Percentiles rank a stretch among this genome's conserved stretches.
Evolutionary conservation across 2,329 filamentous ascomycete species (phyloP).

Genomic region (Fusarium sp.): DNA sequence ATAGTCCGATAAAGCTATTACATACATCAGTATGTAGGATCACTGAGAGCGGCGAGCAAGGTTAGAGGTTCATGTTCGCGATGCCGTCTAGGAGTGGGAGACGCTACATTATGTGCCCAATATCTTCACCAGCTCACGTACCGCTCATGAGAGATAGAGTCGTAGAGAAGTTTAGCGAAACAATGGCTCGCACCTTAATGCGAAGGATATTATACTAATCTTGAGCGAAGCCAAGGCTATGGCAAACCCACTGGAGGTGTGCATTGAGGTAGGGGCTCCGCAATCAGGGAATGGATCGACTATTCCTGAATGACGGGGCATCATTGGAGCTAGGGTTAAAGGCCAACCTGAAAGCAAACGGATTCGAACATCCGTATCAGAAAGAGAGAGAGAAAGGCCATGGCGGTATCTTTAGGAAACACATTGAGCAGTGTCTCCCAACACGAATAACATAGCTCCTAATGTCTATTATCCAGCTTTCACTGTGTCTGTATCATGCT

Average conservation of each 20-base stretch:
- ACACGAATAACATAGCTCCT: not conserved
- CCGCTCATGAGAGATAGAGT: not conserved
- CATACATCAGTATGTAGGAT: not conserved
- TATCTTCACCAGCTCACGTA: not conserved
- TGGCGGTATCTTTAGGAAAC: not conserved
- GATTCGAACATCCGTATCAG: not conserved
- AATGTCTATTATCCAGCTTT: not conserved
- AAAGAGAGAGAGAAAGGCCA: not conserved
- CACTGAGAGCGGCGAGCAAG: not conserved
- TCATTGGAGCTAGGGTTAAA: no score
- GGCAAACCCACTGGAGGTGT: not conserved
- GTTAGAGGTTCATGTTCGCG: not conserved
- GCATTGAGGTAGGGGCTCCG: not conserved
- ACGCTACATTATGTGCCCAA: not conserved
- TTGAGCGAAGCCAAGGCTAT: no score
- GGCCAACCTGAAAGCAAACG: no score
- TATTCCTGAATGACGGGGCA: not conserved
- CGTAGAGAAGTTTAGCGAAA: not conserved
- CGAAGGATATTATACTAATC: not conserved
- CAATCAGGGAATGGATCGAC: not conserved
- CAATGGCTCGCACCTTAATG: not conserved
- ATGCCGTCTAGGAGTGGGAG: not conserved
- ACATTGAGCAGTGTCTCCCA: rapidly evolving
- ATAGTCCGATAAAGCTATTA: not conserved
- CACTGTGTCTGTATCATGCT: no score